Conservation (phyloP, 176 grass and related monocot species). For the Alopecurus myosuroides region DNA sequence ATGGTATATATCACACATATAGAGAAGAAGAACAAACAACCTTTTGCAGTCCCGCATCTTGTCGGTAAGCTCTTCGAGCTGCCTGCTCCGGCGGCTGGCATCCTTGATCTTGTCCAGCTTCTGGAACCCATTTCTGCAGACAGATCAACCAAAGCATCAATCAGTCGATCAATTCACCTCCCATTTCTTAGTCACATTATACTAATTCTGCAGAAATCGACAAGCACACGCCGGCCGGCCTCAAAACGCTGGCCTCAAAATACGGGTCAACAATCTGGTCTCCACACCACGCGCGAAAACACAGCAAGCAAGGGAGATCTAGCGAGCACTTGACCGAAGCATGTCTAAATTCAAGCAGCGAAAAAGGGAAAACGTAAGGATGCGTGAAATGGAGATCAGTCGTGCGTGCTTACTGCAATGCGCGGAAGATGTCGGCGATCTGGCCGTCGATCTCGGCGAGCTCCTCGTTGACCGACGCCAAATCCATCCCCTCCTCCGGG, state of each 20-base stretch:
- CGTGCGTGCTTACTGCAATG: slow-evolving; percentile 79
- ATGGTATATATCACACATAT: not conserved
- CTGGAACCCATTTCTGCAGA: slow-evolving; percentile 88
- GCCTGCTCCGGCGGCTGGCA: slow-evolving; percentile 70
- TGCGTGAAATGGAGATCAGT: not conserved
- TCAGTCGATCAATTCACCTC: not conserved
- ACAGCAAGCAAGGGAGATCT: slow-evolving; percentile 8
- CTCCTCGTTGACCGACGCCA: slow-evolving; percentile 82
- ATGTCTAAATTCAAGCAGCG: not conserved
- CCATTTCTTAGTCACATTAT: not conserved
- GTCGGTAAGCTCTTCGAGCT: slow-evolving; percentile 86
- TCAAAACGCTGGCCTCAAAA: too few relatives aligned
- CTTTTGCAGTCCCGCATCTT: slow-evolving; percentile 99
- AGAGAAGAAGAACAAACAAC: slow-evolving; percentile 22
- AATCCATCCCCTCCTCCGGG: slow-evolving; percentile 57
- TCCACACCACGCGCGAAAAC: not conserved
- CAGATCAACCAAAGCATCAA: not conserved
- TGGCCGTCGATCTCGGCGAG: slow-evolving; percentile 85
- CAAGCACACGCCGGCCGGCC: not conserved
- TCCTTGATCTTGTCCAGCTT: slow-evolving; percentile 99
- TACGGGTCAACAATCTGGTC: not conserved
- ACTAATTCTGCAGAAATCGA: not conserved
- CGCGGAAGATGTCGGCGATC: slow-evolving; percentile 81
- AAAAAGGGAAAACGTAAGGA: not conserved
- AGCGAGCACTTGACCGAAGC: not conserved